Conservation (phyloP, 2,329 filamentous ascomycete species). For the Pseudogymnoascus sp. region DNA sequence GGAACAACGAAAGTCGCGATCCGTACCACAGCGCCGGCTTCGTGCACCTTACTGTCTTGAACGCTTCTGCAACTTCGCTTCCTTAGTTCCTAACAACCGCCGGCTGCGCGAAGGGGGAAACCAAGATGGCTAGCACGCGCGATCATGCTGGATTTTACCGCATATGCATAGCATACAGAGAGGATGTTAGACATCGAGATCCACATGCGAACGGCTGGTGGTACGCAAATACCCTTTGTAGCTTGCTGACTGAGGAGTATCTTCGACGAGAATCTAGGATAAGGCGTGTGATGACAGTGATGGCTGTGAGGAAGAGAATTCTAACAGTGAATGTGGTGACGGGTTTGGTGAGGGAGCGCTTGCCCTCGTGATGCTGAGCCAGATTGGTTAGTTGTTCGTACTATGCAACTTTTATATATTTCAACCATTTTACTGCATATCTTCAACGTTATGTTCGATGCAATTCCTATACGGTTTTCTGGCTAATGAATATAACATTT, state of each 20-base stretch:
- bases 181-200: neutral
- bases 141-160: constrained; percentile 32
- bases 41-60: constrained; percentile 66
- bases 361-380: too few species aligned
- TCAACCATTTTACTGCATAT: too few species aligned
- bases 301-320: too few species aligned
- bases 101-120: constrained; percentile 41
- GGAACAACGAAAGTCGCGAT: constrained; percentile 40
- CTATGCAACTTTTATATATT: too few species aligned
- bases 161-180: constrained; percentile 18
- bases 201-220: neutral
- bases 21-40: constrained; percentile 55
- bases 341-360: too few species aligned
- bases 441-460: too few species aligned
- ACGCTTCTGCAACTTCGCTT: constrained; percentile 48
- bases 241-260: constrained; percentile 21
- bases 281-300: constrained; percentile 13
- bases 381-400: too few species aligned
- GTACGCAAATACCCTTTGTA: constrained; percentile 22
- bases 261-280: constrained; percentile 17
- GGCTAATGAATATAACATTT: too few species aligned
- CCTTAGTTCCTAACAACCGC: constrained; percentile 45
- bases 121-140: constrained; percentile 38
- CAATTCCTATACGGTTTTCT: too few species aligned
- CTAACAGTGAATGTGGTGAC: too few species aligned